Evolutionary conservation across 1,284 basidiomycete species (phyloP), one percentile per base, ranked within the genome.

Genomic region (Papiliotrema terrestris): DNA sequence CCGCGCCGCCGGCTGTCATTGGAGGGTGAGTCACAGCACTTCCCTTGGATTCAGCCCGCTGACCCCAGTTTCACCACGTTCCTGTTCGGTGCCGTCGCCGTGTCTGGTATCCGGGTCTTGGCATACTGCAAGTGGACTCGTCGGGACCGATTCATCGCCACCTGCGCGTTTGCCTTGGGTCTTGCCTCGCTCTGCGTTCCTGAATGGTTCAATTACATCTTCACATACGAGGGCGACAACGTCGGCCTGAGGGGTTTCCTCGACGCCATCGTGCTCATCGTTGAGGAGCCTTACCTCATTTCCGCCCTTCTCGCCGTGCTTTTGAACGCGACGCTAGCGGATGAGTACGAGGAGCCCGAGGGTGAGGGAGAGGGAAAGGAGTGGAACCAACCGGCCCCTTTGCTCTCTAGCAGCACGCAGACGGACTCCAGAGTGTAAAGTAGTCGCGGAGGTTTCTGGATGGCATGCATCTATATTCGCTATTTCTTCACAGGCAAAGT

Each of bases 231-330:
- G 1, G 78, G 82, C 54, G 78, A 82, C 29, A 86, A 79, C 68
- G 79, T 77, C 44, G 88, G 86, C 0, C 74, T 92, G n/a, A 73
- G 82, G 56, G 89, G 91, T 1, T 78, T 92, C 49, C 83, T 92
- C 59, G 80, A 87, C 67, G 86, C 86, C 2, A 87, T 92, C 59
- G 84, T 85, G 19, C 89, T 92, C 61, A 76, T 91, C 87, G 52
- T 86, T 82, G 63, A 89, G 85, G n/a, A 87, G 85, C 51, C 66
- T 14, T 70, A 70, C 60, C 59, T 72, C 32, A 68, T 70, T 52
- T 55, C 67, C 2, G 70, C 63, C 11, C 25, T 72, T 20, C 50
- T 68, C 35, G 69, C 63, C 37, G 62, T 63, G 17, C 11, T 60
- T 36, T 61, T 72, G 52, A 70, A 72, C 55, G 51, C 56, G 20